Evolutionary conservation across 2,329 filamentous ascomycete species (phyloP), one percentile per base, ranked within the genome.

Genomic region (Epichloe sibirici): DNA sequence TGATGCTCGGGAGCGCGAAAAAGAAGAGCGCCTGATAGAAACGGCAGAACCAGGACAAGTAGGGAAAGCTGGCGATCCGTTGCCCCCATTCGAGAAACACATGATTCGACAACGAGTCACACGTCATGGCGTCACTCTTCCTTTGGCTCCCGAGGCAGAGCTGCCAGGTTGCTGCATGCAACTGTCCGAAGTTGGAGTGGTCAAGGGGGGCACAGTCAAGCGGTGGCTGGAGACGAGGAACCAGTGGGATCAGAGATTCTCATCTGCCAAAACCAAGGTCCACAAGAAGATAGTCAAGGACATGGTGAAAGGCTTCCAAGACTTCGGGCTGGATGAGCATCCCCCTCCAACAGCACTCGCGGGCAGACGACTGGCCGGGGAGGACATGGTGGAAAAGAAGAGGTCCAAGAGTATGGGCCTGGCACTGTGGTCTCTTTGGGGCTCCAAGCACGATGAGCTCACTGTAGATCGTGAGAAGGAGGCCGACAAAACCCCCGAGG

Each of bases 31-130:
- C 21, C 56, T 57, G 28, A 49, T 55, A 17, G 55, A 65, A 25
- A 58, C 59, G 21, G 53, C 51, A n/a, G 54, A 54, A 17, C 54
- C 61, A 5, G 58, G 63, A 3, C 62, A 75, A n/a, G 78, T 96
- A 7, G 90, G 91, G n/a, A 88, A 80, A 63, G 90, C 90, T 2
- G 90, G 90, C 1, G 90, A 95, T 61, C 79, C 88, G 4, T 70
- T 96, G 1, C 91, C 90, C 0, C 70, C 77, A 0, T 97, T 96
- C 67, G 77, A 81, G 50, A 75, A 85, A 55, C 84, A 94, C 65
- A 96, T 97, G 90, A 90, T 98, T 56, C 85, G 93, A 8, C 90
- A 98, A 65, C 77, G 86, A 31, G 83, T 97, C 21, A 86, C 88
- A 55, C 76, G 86, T 2, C 82, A 91, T 62, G 93, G 93, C 5